Conservation (phyloP, 1,284 basidiomycete genomes). For the Anthracocystis walkeri region DNA sequence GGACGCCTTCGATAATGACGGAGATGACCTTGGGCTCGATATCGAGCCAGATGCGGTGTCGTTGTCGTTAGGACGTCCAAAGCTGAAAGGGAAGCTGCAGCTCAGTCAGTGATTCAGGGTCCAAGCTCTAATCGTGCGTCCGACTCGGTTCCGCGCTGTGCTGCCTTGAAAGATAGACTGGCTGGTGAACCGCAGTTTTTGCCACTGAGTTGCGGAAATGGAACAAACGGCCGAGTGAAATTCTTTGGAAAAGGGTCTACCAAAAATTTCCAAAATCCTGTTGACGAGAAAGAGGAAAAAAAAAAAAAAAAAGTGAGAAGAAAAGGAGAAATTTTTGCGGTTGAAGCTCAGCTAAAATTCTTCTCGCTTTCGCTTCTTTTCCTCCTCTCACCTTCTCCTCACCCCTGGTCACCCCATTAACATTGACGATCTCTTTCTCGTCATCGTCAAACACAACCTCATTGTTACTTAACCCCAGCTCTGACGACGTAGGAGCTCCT, state of each 20-base stretch:
- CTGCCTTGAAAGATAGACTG: conserved; percentile 2
- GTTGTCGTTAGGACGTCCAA: background rate
- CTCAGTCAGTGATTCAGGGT: conserved; percentile 9
- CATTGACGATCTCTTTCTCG: conserved; percentile 1
- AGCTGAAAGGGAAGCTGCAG: background rate
- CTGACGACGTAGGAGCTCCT: background rate
- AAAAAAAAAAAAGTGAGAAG: conserved; percentile 7
- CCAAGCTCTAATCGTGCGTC: conserved; percentile 14
- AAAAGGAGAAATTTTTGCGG: conserved; percentile 28
- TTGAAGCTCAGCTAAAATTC: conserved; percentile 11
- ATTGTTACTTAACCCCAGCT: background rate
- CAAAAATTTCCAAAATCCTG: conserved; percentile 9
- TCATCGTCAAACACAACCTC: conserved; percentile 2
- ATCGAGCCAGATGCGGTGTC: background rate
- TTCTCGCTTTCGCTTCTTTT: background rate
- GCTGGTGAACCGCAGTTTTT: conserved; percentile 13
- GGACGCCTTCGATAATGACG: background rate
- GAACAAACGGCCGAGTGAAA: conserved; percentile 20
- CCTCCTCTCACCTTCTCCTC: conserved; percentile 25
- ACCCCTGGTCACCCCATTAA: conserved; percentile 33
- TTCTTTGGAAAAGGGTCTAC: conserved; percentile 13
- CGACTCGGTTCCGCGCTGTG: background rate
- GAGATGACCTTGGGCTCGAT: background rate
- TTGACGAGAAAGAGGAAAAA: background rate
- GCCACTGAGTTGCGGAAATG: background rate